These are phyloP conservation scores for Helicostylum pulchrum DNA, from an alignment of 192 early-diverging fungal species.

Conservation along the genomic window DNA sequence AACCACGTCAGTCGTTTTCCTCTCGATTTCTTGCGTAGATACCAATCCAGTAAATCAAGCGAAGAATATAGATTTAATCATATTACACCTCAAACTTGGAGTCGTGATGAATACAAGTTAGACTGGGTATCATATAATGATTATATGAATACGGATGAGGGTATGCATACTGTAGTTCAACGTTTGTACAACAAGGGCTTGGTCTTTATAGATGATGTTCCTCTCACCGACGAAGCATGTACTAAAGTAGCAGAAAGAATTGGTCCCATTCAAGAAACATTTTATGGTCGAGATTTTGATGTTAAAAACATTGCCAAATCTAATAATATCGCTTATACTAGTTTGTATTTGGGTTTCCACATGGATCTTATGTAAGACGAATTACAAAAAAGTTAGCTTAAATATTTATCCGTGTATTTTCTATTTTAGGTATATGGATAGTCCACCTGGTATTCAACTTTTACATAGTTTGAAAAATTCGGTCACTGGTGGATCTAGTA, in stretches of 20 bases:
- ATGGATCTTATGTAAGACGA: constrained; percentile 80
- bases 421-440: constrained; percentile 65
- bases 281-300: constrained; percentile 77
- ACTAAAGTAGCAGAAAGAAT: constrained; percentile 61
- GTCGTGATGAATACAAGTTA: constrained; percentile 31
- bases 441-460: constrained; percentile 78
- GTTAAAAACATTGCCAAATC: constrained; percentile 72
- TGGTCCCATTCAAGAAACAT: constrained; percentile 65
- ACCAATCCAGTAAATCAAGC: constrained; percentile 19
- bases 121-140: constrained; percentile 56
- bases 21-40: constrained; percentile 29
- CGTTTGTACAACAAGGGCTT: constrained; percentile 67
- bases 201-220: constrained; percentile 63
- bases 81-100: constrained; percentile 40
- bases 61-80: constrained; percentile 29
- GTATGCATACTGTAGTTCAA: constrained; percentile 49
- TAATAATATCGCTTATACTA: constrained; percentile 85
- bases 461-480: constrained; percentile 76
- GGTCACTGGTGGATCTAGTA: constrained; percentile 68
- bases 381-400: not conserved
- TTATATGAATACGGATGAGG: constrained; percentile 50
- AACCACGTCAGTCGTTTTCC: constrained; percentile 36
- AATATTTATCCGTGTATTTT: not conserved
- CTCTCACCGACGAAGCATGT: constrained; percentile 53
- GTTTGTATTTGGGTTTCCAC: constrained; percentile 74